phyloP scores from a whole-genome alignment of 2,329 filamentous ascomycete genomes.

The Ophiosphaerella korrae region DNA sequence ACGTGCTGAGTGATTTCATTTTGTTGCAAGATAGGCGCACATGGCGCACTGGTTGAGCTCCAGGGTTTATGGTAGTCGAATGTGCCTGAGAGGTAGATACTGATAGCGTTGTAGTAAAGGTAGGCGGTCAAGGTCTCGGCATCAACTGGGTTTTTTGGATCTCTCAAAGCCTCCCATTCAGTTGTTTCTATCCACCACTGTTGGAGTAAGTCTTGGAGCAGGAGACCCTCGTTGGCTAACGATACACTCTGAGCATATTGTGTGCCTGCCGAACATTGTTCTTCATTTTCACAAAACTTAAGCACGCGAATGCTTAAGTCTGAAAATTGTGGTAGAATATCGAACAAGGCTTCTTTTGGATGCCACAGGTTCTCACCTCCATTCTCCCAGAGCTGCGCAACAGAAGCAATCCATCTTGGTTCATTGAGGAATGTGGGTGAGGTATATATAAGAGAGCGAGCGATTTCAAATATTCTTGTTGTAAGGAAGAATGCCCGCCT shows the following conservation, averaged over 20 bases:
- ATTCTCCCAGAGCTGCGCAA: conserved; percentile 21
- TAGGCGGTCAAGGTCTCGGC: conserved; percentile 19
- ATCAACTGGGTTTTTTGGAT: conserved; percentile 1
- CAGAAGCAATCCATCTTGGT: conserved; percentile 21
- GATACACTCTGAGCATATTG: background rate
- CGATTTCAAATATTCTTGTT: conserved; percentile 35
- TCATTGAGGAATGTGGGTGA: conserved; percentile 27
- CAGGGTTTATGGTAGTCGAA: conserved; percentile 33
- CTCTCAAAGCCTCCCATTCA: conserved; percentile 12
- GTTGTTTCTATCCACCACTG: conserved; percentile 20
- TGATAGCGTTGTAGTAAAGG: conserved; percentile 31
- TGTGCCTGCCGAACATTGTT: background rate
- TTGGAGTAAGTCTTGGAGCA: conserved; percentile 17
- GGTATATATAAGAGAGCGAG: conserved; percentile 32
- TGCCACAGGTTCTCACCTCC: conserved; percentile 20
- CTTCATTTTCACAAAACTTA: conserved; percentile 8
- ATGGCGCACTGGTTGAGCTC: conserved; percentile 16
- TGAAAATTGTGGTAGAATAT: conserved; percentile 27
- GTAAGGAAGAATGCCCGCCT: conserved; percentile 31
- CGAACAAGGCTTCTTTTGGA: conserved; percentile 34
- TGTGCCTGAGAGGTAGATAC: conserved; percentile 35
- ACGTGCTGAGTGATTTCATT: conserved; percentile 21
- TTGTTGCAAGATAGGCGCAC: conserved; percentile 22
- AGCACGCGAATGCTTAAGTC: conserved; percentile 24
- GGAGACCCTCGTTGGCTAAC: conserved; percentile 26